Evolutionary conservation across 352 stramenopile species (phyloP).

Genomic region (Phytophthora sansomeana): DNA sequence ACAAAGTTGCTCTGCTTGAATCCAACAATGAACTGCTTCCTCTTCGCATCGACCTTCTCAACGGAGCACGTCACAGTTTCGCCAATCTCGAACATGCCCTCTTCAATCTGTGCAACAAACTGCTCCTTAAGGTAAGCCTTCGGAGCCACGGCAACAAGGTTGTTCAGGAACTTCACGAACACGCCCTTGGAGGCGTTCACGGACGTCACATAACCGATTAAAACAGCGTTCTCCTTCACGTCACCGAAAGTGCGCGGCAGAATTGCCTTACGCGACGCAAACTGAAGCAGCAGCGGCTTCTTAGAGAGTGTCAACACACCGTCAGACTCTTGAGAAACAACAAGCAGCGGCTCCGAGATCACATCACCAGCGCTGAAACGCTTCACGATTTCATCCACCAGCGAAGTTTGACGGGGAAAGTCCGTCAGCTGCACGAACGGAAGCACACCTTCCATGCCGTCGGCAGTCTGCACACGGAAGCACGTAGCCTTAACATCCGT

Average conservation of each 20-base stretch:
- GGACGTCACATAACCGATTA: conserved; percentile 85
- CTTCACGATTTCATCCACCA: conserved; percentile 80
- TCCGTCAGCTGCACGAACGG: conserved; percentile 88
- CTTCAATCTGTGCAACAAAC: conserved; percentile 73
- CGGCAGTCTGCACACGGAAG: conserved; percentile 79
- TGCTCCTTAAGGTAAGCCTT: conserved; percentile 83
- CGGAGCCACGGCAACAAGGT: conserved; percentile 80
- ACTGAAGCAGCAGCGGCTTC: conserved; percentile 83
- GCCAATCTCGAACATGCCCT: conserved; percentile 85
- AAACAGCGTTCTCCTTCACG: conserved; percentile 61
- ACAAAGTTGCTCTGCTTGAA: conserved; percentile 62
- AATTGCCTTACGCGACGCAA: conserved; percentile 40
- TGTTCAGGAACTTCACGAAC: conserved; percentile 91
- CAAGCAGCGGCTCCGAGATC: conserved; percentile 64
- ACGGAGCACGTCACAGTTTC: conserved; percentile 87
- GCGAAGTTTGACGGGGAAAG: conserved; percentile 78
- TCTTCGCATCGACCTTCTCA: conserved; percentile 76
- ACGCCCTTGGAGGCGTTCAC: conserved; percentile 81
- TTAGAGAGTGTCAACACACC: conserved; percentile 78
- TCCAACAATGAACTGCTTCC: conserved; percentile 84
- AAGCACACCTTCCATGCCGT: conserved; percentile 77
- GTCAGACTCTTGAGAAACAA: conserved; percentile 77
- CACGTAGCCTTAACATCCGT: conserved; percentile 69
- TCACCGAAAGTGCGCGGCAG: conserved; percentile 70
- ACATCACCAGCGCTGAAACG: conserved; percentile 57